phyloP scores from a whole-genome alignment of 257 asterid genomes.

The Cruciata laevipes region DNA sequence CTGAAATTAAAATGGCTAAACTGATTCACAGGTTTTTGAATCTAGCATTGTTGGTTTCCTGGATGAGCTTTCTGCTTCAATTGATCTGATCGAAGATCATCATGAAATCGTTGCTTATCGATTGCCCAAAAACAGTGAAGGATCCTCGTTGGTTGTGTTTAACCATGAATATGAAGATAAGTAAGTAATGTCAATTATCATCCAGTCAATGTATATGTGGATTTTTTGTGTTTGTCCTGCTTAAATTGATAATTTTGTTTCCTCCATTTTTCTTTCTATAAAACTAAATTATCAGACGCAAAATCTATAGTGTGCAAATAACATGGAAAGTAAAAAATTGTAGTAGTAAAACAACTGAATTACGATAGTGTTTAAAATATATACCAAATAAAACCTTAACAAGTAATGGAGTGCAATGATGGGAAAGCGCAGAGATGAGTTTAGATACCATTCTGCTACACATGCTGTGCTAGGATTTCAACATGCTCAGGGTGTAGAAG shows the following conservation, averaged over 20 bases:
- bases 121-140: slow-evolving; percentile 42
- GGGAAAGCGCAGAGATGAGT: not conserved
- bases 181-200: slow-evolving; percentile 32
- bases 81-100: slow-evolving; percentile 49
- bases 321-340: not conserved
- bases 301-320: not conserved
- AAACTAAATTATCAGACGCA: not conserved
- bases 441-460: not conserved
- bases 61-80: slow-evolving; percentile 37
- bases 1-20: slow-evolving; percentile 10
- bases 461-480: not conserved
- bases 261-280: not conserved
- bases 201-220: not conserved
- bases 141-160: slow-evolving; percentile 41
- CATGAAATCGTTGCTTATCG: slow-evolving; percentile 60
- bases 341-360: not conserved
- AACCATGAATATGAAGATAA: slow-evolving; percentile 31
- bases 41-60: slow-evolving; percentile 30
- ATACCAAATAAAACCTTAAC: not conserved
- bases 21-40: slow-evolving; percentile 43
- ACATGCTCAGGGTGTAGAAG: not conserved
- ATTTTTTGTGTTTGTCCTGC: not conserved
- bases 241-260: not conserved
- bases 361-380: not conserved
- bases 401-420: not conserved